Evolutionary conservation across 768 basidiomycete species (phyloP).

Genomic region (Hypholoma sublateritium): DNA sequence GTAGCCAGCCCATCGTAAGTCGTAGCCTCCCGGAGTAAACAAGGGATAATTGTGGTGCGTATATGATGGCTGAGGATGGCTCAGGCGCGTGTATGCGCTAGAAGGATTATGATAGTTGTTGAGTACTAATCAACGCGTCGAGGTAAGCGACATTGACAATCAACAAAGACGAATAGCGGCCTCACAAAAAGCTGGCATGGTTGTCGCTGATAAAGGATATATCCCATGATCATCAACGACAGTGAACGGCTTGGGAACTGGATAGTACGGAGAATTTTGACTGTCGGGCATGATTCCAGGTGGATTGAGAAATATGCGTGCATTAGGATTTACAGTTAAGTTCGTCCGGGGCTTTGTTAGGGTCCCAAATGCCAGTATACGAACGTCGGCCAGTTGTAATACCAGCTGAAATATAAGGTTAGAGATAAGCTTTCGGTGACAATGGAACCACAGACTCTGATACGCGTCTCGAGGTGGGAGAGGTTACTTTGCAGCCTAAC

Average conservation of each 20-base stretch:
- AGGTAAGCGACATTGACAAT: slow-evolving; percentile 1
- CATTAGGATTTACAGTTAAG: slow-evolving; percentile 64
- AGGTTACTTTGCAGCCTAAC: slow-evolving; percentile 67
- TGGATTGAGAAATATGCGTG: slow-evolving; percentile 67
- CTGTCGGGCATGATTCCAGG: slow-evolving; percentile 51
- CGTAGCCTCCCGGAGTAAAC: slow-evolving; percentile 67
- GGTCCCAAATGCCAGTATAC: slow-evolving; percentile 71
- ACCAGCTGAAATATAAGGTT: slow-evolving; percentile 46
- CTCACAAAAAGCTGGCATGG: slow-evolving; percentile 27
- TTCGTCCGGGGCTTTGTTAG: slow-evolving; percentile 55
- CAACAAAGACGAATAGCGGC: slow-evolving; percentile 3
- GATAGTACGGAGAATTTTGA: slow-evolving; percentile 8
- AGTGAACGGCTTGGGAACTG: slow-evolving; percentile 14
- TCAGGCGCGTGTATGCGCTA: slow-evolving; percentile 42
- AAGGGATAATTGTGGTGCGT: slow-evolving; percentile 69
- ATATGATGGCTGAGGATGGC: slow-evolving; percentile 54
- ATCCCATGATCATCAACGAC: slow-evolving; percentile 43
- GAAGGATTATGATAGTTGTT: slow-evolving; percentile 30
- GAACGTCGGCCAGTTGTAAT: slow-evolving; percentile 67
- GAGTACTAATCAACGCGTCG: slow-evolving; percentile 18
- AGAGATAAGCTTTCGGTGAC: background rate
- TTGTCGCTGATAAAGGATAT: slow-evolving; percentile 35
- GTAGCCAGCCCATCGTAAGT: slow-evolving; percentile 59
- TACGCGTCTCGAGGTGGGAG: slow-evolving; percentile 63
- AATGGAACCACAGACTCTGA: slow-evolving; percentile 47